A percentile compares a stretch with the other conserved stretches of the same genome.
These are phyloP conservation scores for Chimonanthus salicifolius DNA, from an alignment of 164 flowering plant genomes.

Conservation along the genomic window DNA sequence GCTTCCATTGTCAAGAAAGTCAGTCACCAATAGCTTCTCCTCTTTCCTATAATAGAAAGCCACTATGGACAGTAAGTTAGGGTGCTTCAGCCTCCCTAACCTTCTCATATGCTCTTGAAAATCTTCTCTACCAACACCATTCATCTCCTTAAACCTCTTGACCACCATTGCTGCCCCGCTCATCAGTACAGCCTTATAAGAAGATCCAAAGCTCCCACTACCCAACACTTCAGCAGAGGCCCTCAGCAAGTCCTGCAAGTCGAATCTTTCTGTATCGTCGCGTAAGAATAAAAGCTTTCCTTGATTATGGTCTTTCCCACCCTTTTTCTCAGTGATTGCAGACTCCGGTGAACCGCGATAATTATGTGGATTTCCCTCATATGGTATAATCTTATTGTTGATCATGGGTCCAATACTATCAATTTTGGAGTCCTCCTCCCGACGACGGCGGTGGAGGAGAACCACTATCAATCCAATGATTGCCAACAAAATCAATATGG, in stretches of 20 bases:
- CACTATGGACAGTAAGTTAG: slow-evolving; percentile 64
- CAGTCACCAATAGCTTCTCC: slow-evolving; percentile 72
- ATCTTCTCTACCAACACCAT: slow-evolving; percentile 59
- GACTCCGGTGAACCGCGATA: slow-evolving; percentile 4
- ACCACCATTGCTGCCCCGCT: slow-evolving; percentile 58
- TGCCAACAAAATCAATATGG: slow-evolving; percentile 13
- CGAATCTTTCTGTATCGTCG: slow-evolving; percentile 52
- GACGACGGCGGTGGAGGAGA: slow-evolving; percentile 14
- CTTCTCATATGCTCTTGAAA: slow-evolving; percentile 86
- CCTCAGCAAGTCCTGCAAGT: slow-evolving; percentile 60
- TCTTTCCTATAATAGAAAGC: slow-evolving; percentile 76
- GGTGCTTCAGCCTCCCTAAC: slow-evolving; percentile 59
- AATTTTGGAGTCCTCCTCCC: not conserved
- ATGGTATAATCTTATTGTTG: slow-evolving; percentile 5
- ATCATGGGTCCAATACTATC: not conserved
- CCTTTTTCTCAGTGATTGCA: slow-evolving; percentile 6
- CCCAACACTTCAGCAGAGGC: slow-evolving; percentile 83
- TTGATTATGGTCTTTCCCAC: slow-evolving; percentile 4
- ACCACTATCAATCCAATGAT: slow-evolving; percentile 15
- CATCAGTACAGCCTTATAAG: slow-evolving; percentile 65
- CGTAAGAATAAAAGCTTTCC: slow-evolving; percentile 47
- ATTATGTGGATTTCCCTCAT: slow-evolving; percentile 3
- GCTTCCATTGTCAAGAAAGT: slow-evolving; percentile 53
- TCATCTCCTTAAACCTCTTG: slow-evolving; percentile 82
- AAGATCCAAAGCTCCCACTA: slow-evolving; percentile 65